Base-by-base conservation (phyloP, 208 protist genomes). In the Endotrypanum monterogeii region DNA sequence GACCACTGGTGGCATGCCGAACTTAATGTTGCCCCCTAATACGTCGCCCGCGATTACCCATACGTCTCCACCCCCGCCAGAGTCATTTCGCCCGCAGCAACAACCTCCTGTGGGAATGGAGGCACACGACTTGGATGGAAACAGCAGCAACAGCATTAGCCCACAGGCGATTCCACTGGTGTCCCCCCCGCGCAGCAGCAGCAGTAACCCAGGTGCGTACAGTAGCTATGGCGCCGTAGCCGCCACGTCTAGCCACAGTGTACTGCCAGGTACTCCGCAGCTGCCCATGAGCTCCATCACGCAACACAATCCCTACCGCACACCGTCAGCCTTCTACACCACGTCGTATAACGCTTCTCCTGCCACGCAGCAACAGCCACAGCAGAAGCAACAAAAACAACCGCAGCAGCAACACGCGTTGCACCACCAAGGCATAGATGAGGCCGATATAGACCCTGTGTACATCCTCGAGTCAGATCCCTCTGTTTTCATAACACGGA, bases 1-100 rank as follows among this genome's bases (percentile, higher is more conserved):
- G 23, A 7, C 67, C 14, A 67, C 3, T 41, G 67, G 71, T 4
- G 60, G 30, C 23, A 77, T 80, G 75, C 75, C 75, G n/a, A 80
- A 80, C 60, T 54, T 80, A 8, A 80, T 80, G 68, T 55, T 80
- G 51, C 75, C 75, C 37, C 75, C 75, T 18, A 80, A 80, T 69
- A 44, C 67, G 28, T 78, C 74, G 20, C 74, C 66, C 48, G 50
- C 51, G 23, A 32, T 54, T 5, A 61, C 50, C 12, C 58, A 37
- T 0, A 46, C 72, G n/a, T 76, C 65, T 3, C 50, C 76, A 73
- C 50, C 69, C 46, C 54, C 55, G 54, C 46, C 69, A 73, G n/a
- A 61, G 20, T 9, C 62, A 66, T 50, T n/a, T 39, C 44, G 51
- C 25, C 62, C 35, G 48, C 72, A 35, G 12, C 72, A 39, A 11